Evolutionary conservation across 495 filamentous ascomycete genomes (phyloP).

Genomic region (Xylaria cubensis): DNA sequence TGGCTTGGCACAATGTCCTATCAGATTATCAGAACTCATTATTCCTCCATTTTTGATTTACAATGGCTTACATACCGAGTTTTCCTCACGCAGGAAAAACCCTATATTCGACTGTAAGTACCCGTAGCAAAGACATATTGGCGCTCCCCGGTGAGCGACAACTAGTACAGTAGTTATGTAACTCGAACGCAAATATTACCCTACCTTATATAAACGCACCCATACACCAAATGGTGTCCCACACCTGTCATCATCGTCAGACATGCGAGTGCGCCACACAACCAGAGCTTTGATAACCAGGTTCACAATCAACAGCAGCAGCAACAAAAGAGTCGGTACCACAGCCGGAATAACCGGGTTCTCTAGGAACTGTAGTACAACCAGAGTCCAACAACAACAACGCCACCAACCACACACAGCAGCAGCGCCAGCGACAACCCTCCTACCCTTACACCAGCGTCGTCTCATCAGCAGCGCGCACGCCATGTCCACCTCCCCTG

Average conservation of each 20-base stretch:
- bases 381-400: not conserved
- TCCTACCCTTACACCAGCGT: not conserved
- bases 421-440: not conserved
- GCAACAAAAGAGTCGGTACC: not conserved
- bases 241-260: not conserved
- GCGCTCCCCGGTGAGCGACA: not conserved
- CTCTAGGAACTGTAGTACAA: not conserved
- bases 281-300: not conserved
- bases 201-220: constrained; percentile 15
- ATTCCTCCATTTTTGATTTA: not conserved
- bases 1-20: not conserved
- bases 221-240: not conserved
- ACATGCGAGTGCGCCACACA: constrained; percentile 9
- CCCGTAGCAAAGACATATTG: not conserved
- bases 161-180: no score
- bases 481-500: not conserved
- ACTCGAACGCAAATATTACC: no score
- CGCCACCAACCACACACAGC: not conserved
- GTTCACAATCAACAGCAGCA: not conserved
- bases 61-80: constrained; percentile 16
- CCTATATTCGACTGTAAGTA: not conserved
- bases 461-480: not conserved
- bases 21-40: not conserved
- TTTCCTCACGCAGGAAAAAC: not conserved
- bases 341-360: not conserved